phyloP scores from a whole-genome alignment of 2,329 filamentous ascomycete genomes.

The Colletotrichum siamense region DNA sequence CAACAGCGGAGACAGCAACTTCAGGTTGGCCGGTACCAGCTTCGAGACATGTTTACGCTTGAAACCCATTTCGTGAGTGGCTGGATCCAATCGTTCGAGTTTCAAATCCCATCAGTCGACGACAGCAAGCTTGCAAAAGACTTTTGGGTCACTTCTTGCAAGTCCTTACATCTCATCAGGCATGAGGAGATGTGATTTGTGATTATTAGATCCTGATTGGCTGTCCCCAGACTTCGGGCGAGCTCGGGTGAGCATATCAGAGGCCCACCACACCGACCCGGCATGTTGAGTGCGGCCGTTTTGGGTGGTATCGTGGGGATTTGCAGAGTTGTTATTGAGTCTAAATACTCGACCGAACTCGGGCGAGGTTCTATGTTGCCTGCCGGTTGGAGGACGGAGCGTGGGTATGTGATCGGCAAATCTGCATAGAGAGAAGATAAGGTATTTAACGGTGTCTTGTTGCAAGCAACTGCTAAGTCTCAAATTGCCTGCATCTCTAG shows the following conservation, averaged over 20 bases:
- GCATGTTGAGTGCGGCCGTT: neutral
- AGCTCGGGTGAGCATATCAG: slow-evolving; percentile 36
- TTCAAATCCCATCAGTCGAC: neutral
- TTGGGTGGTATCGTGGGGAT: neutral
- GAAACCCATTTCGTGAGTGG: neutral
- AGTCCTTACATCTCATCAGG: neutral
- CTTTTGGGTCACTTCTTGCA: neutral
- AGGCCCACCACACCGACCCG: slow-evolving; percentile 41
- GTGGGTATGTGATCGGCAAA: neutral
- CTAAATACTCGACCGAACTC: slow-evolving; percentile 7
- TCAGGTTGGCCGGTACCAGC: slow-evolving; percentile 9
- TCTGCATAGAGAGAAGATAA: neutral
- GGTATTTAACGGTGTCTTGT: neutral
- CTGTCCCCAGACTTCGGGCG: neutral
- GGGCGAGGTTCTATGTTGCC: neutral
- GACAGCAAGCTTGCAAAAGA: neutral
- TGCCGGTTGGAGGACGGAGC: neutral
- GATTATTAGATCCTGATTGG: neutral
- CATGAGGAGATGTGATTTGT: neutral
- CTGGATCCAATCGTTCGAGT: neutral
- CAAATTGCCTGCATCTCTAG: neutral
- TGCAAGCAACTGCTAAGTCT: neutral
- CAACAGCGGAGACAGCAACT: slow-evolving; percentile 6
- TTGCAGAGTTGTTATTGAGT: neutral
- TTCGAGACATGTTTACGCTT: slow-evolving; percentile 12